Conservation (phyloP, 2,329 filamentous ascomycete genomes). For the Coccinonectria pachysandricola region DNA sequence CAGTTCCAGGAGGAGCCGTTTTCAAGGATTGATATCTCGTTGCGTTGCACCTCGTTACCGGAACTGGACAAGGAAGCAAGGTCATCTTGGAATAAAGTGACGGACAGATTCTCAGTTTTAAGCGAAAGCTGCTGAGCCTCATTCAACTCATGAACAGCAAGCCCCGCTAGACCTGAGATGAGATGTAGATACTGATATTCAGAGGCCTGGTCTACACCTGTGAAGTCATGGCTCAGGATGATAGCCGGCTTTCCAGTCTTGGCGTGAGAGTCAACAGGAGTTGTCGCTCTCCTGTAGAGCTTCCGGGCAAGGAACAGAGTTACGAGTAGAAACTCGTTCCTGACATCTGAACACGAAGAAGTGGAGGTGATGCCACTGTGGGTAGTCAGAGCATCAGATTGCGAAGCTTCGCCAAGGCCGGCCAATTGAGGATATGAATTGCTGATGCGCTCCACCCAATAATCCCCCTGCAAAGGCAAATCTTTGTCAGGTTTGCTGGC, state of each 20-base stretch:
- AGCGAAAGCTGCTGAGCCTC: slow-evolving; percentile 27
- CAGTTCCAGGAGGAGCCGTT: slow-evolving; percentile 22
- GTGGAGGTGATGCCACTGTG: slow-evolving; percentile 3
- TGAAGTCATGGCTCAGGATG: slow-evolving; percentile 24
- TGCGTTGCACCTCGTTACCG: background rate
- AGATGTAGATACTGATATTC: slow-evolving; percentile 27
- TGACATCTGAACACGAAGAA: slow-evolving; percentile 18
- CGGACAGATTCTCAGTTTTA: slow-evolving; percentile 21
- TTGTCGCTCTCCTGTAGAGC: slow-evolving; percentile 33
- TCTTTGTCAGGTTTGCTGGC: slow-evolving; percentile 13
- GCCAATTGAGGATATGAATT: slow-evolving; percentile 21
- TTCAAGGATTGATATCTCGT: slow-evolving; percentile 3
- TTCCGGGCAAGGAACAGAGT: slow-evolving; percentile 27
- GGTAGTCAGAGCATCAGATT: slow-evolving; percentile 1
- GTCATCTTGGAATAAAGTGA: slow-evolving; percentile 29
- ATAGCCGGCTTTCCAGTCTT: slow-evolving; percentile 14
- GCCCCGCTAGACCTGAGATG: slow-evolving; percentile 26
- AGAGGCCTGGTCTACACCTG: slow-evolving; percentile 14
- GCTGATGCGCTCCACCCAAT: slow-evolving; percentile 17
- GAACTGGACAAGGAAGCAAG: too few species aligned
- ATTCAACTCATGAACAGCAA: slow-evolving; percentile 26
- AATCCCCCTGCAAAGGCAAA: slow-evolving; percentile 7
- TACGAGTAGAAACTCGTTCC: slow-evolving; percentile 29
- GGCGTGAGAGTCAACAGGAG: slow-evolving; percentile 12
- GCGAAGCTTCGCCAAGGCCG: slow-evolving; percentile 7